These are phyloP conservation scores for Trametes pubescens DNA, from an alignment of 1,284 basidiomycete genomes.

Conservation along the genomic window DNA sequence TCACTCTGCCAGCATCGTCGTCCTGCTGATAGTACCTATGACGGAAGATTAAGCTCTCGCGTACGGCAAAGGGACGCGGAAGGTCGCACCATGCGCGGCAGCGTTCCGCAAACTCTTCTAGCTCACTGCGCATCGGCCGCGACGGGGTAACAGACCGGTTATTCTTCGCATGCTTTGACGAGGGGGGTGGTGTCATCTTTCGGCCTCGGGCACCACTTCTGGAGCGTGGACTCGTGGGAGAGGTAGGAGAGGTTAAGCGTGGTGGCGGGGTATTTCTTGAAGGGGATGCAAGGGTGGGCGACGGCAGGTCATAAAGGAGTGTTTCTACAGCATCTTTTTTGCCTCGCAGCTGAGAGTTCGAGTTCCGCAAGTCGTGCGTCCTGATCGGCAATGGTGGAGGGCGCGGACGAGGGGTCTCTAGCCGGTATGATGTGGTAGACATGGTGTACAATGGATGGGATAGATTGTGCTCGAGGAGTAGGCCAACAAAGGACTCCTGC, in stretches of 20 bases:
- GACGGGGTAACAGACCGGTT: constrained; percentile 72
- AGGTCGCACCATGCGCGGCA: constrained; percentile 74
- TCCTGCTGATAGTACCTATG: constrained; percentile 82
- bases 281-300: constrained; percentile 61
- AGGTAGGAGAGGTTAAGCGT: constrained; percentile 46
- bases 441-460: constrained; percentile 44
- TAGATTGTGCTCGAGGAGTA: constrained; percentile 14
- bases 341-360: constrained; percentile 53
- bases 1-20: constrained; percentile 71
- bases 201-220: constrained; percentile 57
- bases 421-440: constrained; percentile 67
- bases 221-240: constrained; percentile 60
- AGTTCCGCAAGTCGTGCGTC: constrained; percentile 54
- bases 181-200: constrained; percentile 63
- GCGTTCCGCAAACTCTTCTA: constrained; percentile 75
- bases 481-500: constrained; percentile 29
- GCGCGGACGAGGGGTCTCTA: constrained; percentile 69
- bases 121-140: constrained; percentile 57
- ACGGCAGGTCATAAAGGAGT: constrained; percentile 80
- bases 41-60: constrained; percentile 19
- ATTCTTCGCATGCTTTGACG: constrained; percentile 45
- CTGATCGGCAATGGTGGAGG: constrained; percentile 70
- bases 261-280: constrained; percentile 61
- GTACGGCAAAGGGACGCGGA: constrained; percentile 9
- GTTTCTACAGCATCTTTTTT: constrained; percentile 52